phyloP scores from a whole-genome alignment of 371 early-diverging fungal genomes.

The Rhizopus microsporus region DNA sequence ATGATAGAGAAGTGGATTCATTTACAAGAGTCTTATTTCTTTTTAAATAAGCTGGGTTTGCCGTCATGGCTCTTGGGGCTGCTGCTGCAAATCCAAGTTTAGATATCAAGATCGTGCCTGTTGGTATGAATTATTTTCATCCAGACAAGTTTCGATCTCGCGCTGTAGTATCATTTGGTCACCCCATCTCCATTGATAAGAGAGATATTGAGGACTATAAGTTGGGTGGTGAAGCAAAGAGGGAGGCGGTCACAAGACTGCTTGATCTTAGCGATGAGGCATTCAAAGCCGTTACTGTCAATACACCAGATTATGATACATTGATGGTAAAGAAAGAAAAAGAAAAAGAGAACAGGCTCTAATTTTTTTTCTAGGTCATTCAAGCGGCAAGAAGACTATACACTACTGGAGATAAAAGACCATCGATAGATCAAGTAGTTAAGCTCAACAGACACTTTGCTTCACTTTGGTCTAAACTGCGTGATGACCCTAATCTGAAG shows the following conservation, averaged over 20 bases:
- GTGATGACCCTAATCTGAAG: slow-evolving; percentile 72
- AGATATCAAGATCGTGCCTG: slow-evolving; percentile 90
- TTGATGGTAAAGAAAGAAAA: slow-evolving; percentile 61
- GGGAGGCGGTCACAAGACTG: slow-evolving; percentile 77
- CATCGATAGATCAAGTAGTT: slow-evolving; percentile 78
- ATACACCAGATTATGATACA: slow-evolving; percentile 93
- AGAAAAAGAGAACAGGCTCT: not conserved
- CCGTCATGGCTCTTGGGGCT: slow-evolving; percentile 92
- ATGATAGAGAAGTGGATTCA: too few species aligned
- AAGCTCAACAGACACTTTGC: slow-evolving; percentile 87
- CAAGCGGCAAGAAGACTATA: slow-evolving; percentile 94
- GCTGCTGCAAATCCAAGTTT: slow-evolving; percentile 78
- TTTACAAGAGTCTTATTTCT: not conserved
- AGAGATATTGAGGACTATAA: slow-evolving; percentile 82
- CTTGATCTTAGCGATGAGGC: slow-evolving; percentile 77
- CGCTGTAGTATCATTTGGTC: slow-evolving; percentile 95
- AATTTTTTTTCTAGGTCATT: slow-evolving; percentile 55
- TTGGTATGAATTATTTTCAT: slow-evolving; percentile 94
- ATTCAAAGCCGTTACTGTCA: slow-evolving; percentile 86
- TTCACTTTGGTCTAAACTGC: slow-evolving; percentile 72
- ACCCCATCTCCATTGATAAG: slow-evolving; percentile 75
- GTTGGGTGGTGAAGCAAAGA: slow-evolving; percentile 78
- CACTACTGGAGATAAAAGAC: slow-evolving; percentile 63
- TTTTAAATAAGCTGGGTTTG: slow-evolving; percentile 65
- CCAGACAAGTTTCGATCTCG: slow-evolving; percentile 94